Base-by-base conservation (phyloP, 2,329 filamentous ascomycete species). In the Neonectria coccinea region DNA sequence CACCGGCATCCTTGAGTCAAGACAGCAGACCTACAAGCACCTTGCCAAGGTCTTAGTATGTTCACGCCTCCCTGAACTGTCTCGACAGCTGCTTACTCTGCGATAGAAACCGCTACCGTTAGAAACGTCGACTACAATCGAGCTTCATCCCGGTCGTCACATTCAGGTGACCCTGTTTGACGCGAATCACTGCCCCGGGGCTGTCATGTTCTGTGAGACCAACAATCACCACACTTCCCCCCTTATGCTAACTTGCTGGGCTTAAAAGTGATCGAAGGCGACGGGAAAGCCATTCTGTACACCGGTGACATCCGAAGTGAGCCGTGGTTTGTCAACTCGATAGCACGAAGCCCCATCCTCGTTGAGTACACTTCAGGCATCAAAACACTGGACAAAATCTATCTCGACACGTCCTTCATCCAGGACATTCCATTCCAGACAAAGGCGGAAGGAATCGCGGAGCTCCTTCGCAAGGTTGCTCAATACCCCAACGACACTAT, bases 241-340 rank as follows among this genome's bases (percentile, higher is more conserved):
- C 7, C 5, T 2, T 2, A 27, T 7, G 14, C 54, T 66, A 20
- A 69, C 8, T 3, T 16, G 20, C 2, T 44, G 16, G 33, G 5
- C 36, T 31, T 8, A 1, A 54, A 44, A 87, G 85, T 97, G 18
- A 91, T 97, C 29, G 92, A 97, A 79, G 89, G 88, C 2, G 79
- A 87, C 57, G 85, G 84, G 0, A 92, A 89, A 65, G 90, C 93
- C 0, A 85, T 97, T 2, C 81, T 97, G 0, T 98, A 97, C 74
- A 97, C 94, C 0, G 94, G 94, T 5, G 95, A 97, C 73, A 89
- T 97, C 44, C 87, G 95, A 69, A 90, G 92, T 58, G 95, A 98
- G 73, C 84, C 87, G 5, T 97, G 93, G 92, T 97, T 93, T 85
- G 89, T 97, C 9, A 90, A 92, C 67, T 84, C 88, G 2, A 80